Evolutionary conservation across 768 basidiomycete species (phyloP), one percentile per base, ranked within the genome.

Genomic region (Amanita jacksonii): DNA sequence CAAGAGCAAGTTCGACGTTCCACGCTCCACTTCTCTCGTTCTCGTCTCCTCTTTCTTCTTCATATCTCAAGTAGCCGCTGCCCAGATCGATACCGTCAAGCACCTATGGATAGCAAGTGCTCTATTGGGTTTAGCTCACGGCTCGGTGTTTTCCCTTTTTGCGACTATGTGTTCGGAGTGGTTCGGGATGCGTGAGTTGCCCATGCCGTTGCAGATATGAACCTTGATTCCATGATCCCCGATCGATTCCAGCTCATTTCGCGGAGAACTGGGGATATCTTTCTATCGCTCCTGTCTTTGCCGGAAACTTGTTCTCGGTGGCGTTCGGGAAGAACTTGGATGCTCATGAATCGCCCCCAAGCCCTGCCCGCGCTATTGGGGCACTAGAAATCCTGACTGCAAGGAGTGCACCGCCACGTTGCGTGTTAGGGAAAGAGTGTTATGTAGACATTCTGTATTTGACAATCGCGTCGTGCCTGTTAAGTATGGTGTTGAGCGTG

Each of bases 241-340:
- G 13, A 41, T 32, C 12, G 20, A 0, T 23, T 30, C n/a, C 16
- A 13, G 79, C 68, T 9, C 82, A 84, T 55, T 84, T 86, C 52
- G 81, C 80, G 1, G 82, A 91, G 64, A 92, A 92, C 61, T 90
- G 83, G 84, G 89, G 89, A 7, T 86, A 74, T 55, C 67, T 85
- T 19, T 76, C 77, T 15, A 62, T 89, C 37, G 74, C 85, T 1
- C 87, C 91, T 1, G 62, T 89, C 42, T n/a, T 81, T 6, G 85
- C 82, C 3, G 83, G 83, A 0, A 93, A 92, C 62, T 38, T 91
- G 1, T 85, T 90, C 59, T 89, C 87, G n/a, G 52, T 93, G 40
- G 66, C 80, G 34, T 93, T 92, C 53, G 91, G 91, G 4, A 69
- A 66, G 38, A 83, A 87, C 51, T 71, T 91, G 23, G 91, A 94